A percentile compares a stretch with the other conserved stretches of the same genome.
phyloP scores from a whole-genome alignment of 176 grass and related monocot species.

The Eleusine indica region DNA sequence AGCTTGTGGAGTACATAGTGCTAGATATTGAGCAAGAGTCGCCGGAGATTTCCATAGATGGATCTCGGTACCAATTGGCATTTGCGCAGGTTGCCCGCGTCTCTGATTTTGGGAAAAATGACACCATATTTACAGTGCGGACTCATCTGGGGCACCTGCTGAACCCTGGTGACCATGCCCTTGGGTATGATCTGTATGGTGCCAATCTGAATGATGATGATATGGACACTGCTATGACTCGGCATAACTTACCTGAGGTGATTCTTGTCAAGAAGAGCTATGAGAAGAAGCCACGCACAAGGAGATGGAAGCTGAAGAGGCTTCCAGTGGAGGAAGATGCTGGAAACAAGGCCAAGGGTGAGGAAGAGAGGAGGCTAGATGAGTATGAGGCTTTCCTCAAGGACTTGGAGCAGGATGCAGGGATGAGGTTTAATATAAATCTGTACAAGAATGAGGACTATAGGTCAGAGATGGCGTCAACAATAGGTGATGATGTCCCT shows the following conservation, averaged over 20 bases:
- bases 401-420: constrained; percentile 66
- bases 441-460: constrained; percentile 82
- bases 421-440: constrained; percentile 51
- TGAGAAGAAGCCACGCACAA: constrained; percentile 59
- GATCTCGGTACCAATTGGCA: constrained; percentile 69
- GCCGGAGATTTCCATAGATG: constrained; percentile 60
- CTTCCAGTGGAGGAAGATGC: constrained; percentile 62
- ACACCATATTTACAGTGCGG: constrained; percentile 69
- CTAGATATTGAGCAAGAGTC: constrained; percentile 84
- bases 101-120: constrained; percentile 81
- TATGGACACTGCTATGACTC: constrained; percentile 62
- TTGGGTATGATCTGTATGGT: constrained; percentile 81
- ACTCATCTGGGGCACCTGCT: constrained; percentile 86
- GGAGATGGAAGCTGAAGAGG: constrained; percentile 68
- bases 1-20: constrained; percentile 89
- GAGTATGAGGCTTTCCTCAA: constrained; percentile 67
- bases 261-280: constrained; percentile 97
- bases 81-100: constrained; percentile 71
- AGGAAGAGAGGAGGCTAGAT: constrained; percentile 69
- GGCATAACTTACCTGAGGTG: constrained; percentile 66
- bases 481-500: constrained; percentile 67
- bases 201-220: constrained; percentile 79
- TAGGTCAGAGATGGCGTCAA: constrained; percentile 81
- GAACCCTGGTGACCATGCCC: constrained; percentile 78
- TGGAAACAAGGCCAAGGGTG: constrained; percentile 52